A percentile compares a stretch with the other conserved stretches of the same genome.
phyloP scores from a whole-genome alignment of 768 basidiomycete genomes.

The Royoungia palumana region DNA sequence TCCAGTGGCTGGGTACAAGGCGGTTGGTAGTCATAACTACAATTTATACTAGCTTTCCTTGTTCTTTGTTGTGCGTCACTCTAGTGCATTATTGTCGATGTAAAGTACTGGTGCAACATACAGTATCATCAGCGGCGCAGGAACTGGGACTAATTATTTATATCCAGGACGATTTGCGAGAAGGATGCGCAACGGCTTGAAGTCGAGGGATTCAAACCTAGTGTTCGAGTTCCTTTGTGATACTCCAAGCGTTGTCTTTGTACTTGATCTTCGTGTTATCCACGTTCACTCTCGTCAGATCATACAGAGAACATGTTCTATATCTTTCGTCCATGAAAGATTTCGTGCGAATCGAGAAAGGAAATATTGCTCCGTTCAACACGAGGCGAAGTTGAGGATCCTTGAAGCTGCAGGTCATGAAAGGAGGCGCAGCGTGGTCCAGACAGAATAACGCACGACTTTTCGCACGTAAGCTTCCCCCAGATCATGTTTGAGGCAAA shows the following conservation, averaged over 20 bases:
- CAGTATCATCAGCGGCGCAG: too few species aligned
- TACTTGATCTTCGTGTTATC: slow-evolving; percentile 27
- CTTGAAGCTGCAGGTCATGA: slow-evolving; percentile 21
- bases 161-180: too few species aligned
- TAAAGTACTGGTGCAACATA: slow-evolving; percentile 26
- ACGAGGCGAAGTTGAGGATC: slow-evolving; percentile 41
- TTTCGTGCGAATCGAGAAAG: slow-evolving; percentile 35
- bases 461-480: slow-evolving; percentile 39
- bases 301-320: slow-evolving; percentile 38
- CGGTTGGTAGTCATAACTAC: slow-evolving; percentile 28
- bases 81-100: slow-evolving; percentile 24
- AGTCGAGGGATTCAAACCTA: background rate
- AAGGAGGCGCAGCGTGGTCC: background rate
- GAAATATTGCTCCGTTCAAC: slow-evolving; percentile 40
- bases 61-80: slow-evolving; percentile 14
- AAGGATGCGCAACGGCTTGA: background rate
- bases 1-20: slow-evolving; percentile 35
- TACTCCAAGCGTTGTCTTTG: slow-evolving; percentile 36
- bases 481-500: slow-evolving; percentile 44
- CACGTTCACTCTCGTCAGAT: slow-evolving; percentile 32
- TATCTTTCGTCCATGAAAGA: slow-evolving; percentile 27
- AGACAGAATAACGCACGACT: slow-evolving; percentile 24
- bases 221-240: slow-evolving; percentile 28
- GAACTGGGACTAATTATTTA: too few species aligned
- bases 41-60: slow-evolving; percentile 16